A percentile compares a stretch with the other conserved stretches of the same genome.
Conservation (phyloP, 352 stramenopile species). For the Phytopythium cucurbitacearum region DNA sequence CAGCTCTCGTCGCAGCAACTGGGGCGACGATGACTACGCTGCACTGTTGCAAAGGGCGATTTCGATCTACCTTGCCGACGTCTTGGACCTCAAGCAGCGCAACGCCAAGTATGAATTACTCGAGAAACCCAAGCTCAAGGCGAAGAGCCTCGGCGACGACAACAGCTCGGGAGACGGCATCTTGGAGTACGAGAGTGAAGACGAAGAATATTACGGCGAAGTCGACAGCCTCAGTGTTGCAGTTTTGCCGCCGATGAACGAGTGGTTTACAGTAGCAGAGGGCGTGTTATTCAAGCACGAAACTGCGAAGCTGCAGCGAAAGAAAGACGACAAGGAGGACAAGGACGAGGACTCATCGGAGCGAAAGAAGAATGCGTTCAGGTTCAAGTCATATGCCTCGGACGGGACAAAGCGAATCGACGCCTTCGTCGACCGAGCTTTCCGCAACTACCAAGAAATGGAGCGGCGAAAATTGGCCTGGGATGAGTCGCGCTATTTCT, state of each 20-base stretch:
- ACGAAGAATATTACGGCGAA: too few relatives aligned
- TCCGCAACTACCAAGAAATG: slow-evolving; percentile 26
- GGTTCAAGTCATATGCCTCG: slow-evolving; percentile 18
- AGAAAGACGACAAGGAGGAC: slow-evolving; percentile 12
- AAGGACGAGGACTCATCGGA: slow-evolving; percentile 19
- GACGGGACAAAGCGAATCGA: slow-evolving; percentile 37
- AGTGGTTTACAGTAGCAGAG: not conserved
- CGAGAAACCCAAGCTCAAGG: slow-evolving; percentile 13
- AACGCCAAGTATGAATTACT: slow-evolving; percentile 31
- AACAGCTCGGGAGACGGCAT: too few relatives aligned
- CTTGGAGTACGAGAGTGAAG: too few relatives aligned
- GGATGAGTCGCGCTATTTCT: slow-evolving; percentile 45
- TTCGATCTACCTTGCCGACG: slow-evolving; percentile 31
- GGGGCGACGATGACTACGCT: slow-evolving; percentile 30
- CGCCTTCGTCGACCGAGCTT: slow-evolving; percentile 26
- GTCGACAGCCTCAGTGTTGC: too few relatives aligned
- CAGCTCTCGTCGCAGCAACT: slow-evolving; percentile 20
- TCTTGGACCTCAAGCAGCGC: slow-evolving; percentile 20
- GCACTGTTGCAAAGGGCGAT: slow-evolving; percentile 47
- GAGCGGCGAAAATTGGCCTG: slow-evolving; percentile 25
- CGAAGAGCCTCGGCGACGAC: not conserved
- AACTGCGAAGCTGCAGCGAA: slow-evolving; percentile 14
- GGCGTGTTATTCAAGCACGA: slow-evolving; percentile 25
- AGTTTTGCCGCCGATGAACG: too few relatives aligned
- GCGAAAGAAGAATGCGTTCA: slow-evolving; percentile 13